Evolutionary conservation across 192 early-diverging fungal genomes (phyloP).

Genomic region (Coemansia sp.): DNA sequence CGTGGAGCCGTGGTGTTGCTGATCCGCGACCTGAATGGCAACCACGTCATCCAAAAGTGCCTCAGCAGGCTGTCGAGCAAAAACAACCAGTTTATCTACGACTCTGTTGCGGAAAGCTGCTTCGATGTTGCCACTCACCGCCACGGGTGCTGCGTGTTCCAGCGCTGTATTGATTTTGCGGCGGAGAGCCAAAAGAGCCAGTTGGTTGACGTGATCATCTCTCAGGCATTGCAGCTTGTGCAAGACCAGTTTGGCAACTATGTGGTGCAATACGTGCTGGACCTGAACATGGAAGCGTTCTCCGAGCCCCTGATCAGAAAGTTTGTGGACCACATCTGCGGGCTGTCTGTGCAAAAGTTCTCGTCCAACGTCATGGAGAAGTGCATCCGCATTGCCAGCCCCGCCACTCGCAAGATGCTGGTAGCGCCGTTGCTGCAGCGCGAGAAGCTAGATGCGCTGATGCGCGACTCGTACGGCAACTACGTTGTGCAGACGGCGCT

Average conservation of each 20-base stretch:
- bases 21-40: slow-evolving; percentile 89
- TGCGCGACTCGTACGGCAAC: slow-evolving; percentile 86
- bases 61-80: slow-evolving; percentile 68
- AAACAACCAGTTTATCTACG: slow-evolving; percentile 87
- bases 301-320: slow-evolving; percentile 69
- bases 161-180: slow-evolving; percentile 88
- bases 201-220: slow-evolving; percentile 75
- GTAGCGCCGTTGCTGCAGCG: slow-evolving; percentile 77
- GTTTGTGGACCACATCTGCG: slow-evolving; percentile 75
- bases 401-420: slow-evolving; percentile 64
- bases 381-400: slow-evolving; percentile 80
- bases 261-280: slow-evolving; percentile 89
- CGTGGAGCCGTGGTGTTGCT: slow-evolving; percentile 72
- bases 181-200: slow-evolving; percentile 68
- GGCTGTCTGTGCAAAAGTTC: slow-evolving; percentile 85
- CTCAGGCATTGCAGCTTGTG: slow-evolving; percentile 71
- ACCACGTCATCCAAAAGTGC: slow-evolving; percentile 93
- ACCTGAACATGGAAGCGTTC: slow-evolving; percentile 66
- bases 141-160: slow-evolving; percentile 89
- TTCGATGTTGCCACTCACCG: slow-evolving; percentile 85
- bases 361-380: slow-evolving; percentile 93
- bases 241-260: slow-evolving; percentile 93
- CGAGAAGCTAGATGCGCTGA: slow-evolving; percentile 71
- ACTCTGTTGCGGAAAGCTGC: slow-evolving; percentile 75
- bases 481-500: slow-evolving; percentile 90